phyloP scores from a whole-genome alignment of 805 yeast species.

The Yarrowia sp. region DNA sequence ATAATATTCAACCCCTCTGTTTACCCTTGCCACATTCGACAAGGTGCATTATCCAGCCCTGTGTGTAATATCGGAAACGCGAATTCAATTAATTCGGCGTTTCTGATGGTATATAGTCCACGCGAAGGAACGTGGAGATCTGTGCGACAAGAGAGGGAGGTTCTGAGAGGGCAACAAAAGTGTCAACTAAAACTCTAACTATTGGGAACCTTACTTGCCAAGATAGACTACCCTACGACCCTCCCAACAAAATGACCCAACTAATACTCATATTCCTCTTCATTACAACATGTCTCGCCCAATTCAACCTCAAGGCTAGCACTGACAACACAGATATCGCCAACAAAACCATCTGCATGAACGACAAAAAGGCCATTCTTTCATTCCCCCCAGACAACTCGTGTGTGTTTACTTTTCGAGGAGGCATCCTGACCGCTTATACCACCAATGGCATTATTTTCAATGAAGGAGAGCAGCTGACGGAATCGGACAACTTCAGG shows the following conservation, averaged over 20 bases:
- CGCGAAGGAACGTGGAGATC: too few species aligned
- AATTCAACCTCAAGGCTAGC: conserved; percentile 4
- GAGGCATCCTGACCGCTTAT: conserved; percentile 2
- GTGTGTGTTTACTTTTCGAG: conserved; percentile 16
- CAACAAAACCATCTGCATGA: conserved; percentile 11
- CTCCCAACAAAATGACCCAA: not conserved
- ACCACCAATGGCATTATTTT: not conserved
- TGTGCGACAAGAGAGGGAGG: too few species aligned
- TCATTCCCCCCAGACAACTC: not conserved
- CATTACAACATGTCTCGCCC: not conserved
- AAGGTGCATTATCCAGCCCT: not conserved
- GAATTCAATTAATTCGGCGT: too few species aligned
- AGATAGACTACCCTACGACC: too few species aligned
- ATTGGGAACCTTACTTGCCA: too few species aligned
- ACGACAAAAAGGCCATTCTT: not conserved
- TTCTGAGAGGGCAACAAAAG: too few species aligned
- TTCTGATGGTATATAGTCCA: too few species aligned
- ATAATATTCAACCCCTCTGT: not conserved
- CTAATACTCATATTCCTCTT: not conserved
- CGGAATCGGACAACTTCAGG: not conserved
- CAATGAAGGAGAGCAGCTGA: conserved; percentile 3
- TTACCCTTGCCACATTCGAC: conserved; percentile 1
- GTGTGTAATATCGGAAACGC: too few species aligned
- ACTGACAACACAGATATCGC: not conserved
- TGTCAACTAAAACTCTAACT: too few species aligned